Base-by-base conservation (phyloP, 768 basidiomycete species). In the Panaeolus papilionaceus region DNA sequence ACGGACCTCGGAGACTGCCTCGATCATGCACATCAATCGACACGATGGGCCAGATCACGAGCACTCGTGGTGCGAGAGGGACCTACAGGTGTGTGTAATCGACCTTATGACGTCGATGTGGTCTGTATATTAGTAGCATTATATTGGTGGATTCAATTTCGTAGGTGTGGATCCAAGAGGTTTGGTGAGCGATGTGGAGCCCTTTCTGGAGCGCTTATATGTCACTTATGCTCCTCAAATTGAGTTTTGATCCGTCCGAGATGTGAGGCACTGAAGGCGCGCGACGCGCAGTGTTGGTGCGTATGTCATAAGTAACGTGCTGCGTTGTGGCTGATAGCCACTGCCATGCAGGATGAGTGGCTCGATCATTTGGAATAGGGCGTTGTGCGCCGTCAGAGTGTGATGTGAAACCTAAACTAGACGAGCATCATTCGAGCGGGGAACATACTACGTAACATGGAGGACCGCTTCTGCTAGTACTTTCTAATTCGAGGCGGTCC, bases 1-100 rank as follows among this genome's bases (percentile, higher is more conserved):
- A 58, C 54, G 54, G 54, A 33, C 33, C 33, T 58, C 54, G 54
- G 54, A 58, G 54, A 58, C 54, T 49, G 54, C 11, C 54, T 58
- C 12, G 54, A 58, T 58, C 54, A 33, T 2, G 1, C 16, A 44
- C 11, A 33, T 51, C 47, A 10, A 51, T 51, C 47, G 47, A 51
- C 20, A 26, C n/a, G 47, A 51, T 4, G 11, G 20, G 28, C 12
- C 54, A 58, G 26, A 58, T 58, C 54, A 58, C 54, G 54, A 51
- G 47, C 2, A 51, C 12, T 20, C 47, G 47, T 51, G 47, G 47
- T 9, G 23, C 4, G 14, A 51, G 47, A 51, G 20, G 47, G 47
- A 51, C 47, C 47, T 26, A 51, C 47, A 23, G 47, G 26, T 20
- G 20, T 12, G 10, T 6, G 20, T 12, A 23, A 23, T 51, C 47